Conservation (phyloP, 306 rosid species). For the Pterocarpus macrocarpus region DNA sequence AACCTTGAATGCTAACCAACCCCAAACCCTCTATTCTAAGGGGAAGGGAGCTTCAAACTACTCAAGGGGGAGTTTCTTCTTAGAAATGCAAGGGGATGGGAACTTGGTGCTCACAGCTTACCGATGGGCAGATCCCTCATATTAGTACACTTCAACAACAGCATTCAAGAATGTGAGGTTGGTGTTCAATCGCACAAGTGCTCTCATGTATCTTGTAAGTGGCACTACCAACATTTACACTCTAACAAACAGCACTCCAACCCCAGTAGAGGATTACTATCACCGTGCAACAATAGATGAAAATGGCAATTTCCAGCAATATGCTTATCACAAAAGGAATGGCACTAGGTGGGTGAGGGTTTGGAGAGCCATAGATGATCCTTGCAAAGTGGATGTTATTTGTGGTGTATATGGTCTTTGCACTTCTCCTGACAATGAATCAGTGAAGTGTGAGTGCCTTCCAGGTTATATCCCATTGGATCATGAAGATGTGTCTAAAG, state of each 20-base stretch:
- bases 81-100: constrained; percentile 40
- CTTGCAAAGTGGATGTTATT: constrained; percentile 41
- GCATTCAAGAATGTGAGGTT: background rate
- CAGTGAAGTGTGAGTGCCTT: constrained; percentile 41
- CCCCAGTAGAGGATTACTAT: constrained; percentile 46
- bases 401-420: constrained; percentile 49
- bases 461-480: constrained; percentile 40
- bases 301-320: constrained; percentile 48
- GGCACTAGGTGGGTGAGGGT: constrained; percentile 44
- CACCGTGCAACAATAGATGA: constrained; percentile 45
- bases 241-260: constrained; percentile 24
- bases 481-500: constrained; percentile 27
- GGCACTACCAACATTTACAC: background rate
- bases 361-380: constrained; percentile 46
- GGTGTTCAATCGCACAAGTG: constrained; percentile 25
- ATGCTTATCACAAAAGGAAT: constrained; percentile 47
- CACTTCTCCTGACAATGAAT: constrained; percentile 49
- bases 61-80: constrained; percentile 39
- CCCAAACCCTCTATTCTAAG: constrained; percentile 24
- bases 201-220: constrained; percentile 17
- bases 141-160: constrained; percentile 28
- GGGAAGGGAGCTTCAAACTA: constrained; percentile 46
- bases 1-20: background rate
- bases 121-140: constrained; percentile 42
- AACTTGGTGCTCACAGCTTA: constrained; percentile 40